phyloP scores from a whole-genome alignment of 192 early-diverging fungal species.

The Spinellus fusiger region DNA sequence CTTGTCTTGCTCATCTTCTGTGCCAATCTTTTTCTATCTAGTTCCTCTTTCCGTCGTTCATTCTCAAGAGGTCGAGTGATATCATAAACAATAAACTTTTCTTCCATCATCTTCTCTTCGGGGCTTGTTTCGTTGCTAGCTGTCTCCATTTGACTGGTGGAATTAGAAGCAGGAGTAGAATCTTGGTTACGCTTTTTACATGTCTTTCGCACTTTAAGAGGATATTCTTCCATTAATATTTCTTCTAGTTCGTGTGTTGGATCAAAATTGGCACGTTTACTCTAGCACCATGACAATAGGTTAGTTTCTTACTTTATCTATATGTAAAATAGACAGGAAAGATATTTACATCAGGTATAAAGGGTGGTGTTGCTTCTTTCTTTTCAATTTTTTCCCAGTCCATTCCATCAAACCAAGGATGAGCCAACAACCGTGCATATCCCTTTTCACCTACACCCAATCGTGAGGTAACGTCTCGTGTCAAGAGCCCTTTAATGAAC shows the following conservation, averaged over 20 bases:
- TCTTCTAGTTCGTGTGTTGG: conserved; percentile 95
- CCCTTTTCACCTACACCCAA: conserved; percentile 19
- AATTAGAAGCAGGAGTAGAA: background rate
- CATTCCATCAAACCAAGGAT: conserved; percentile 40
- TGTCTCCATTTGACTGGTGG: conserved; percentile 6
- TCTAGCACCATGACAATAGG: conserved; percentile 29
- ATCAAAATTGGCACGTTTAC: conserved; percentile 90
- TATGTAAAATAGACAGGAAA: background rate
- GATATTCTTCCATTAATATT: conserved; percentile 93
- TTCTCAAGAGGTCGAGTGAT: conserved; percentile 47
- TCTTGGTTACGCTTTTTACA: conserved; percentile 31
- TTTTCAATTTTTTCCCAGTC: conserved; percentile 74
- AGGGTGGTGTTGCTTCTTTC: conserved; percentile 57
- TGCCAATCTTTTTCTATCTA: conserved; percentile 23
- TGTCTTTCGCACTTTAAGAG: conserved; percentile 73
- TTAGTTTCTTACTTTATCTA: background rate
- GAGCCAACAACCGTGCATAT: conserved; percentile 6
- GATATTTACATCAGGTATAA: conserved; percentile 25
- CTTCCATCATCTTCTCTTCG: conserved; percentile 72
- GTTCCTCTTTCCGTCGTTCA: conserved; percentile 13
- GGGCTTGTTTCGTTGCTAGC: conserved; percentile 25
- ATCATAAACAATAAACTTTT: conserved; percentile 69
- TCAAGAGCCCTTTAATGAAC: conserved; percentile 33
- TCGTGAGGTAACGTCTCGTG: conserved; percentile 11
- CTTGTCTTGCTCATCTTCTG: conserved; percentile 21